Evolutionary conservation across 805 yeast species (phyloP), one percentile per base, ranked within the genome.

Genomic region (Zygotorulaspora florentina): DNA sequence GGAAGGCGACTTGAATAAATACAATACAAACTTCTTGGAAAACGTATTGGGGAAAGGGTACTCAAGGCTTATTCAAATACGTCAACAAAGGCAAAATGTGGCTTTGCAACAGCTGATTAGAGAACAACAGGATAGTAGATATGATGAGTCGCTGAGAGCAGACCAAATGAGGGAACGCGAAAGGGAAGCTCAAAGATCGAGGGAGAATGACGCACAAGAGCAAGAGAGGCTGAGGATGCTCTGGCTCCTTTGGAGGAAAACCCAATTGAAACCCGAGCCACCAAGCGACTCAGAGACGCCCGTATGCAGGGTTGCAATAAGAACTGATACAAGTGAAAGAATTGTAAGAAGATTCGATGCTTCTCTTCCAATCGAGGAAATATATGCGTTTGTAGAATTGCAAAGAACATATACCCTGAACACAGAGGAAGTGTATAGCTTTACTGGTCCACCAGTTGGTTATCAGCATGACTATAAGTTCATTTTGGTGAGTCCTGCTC

Each of bases 71-170:
- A 65, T 76, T 15, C 63, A 78, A 2, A 71, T 90, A 15, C 73
- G 90, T 37, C 68, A 75, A 3, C 90, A 84, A 47, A 73, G 81
- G 39, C 78, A 80, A 53, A 81, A 82, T 40, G 72, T 76, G 39
- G 82, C 79, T 34, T 61, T 77, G 48, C 72, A 82, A 33, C 76
- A 81, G 48, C 66, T 73, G 10, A 68, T 87, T 28, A 74, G 86
- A 42, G 74, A 75, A 49, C 83, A 83, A 55, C 96, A 90, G 64
- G 93, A 88, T 58, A 68, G 75, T 37, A 88, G 93, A 16, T 89
- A 81, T 66, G 81, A 83, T 58, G 76, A 76, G 29, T 81, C 95
- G 0, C 68, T 90, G 29, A 75, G 76, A 13, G 72, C 77, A 29
- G 98, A 90, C 66, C 74, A 81, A 45, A 71, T 73, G 42, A 71